Evolutionary conservation across 192 early-diverging fungal species (phyloP).

Genomic region (Funneliformis geosporum): DNA sequence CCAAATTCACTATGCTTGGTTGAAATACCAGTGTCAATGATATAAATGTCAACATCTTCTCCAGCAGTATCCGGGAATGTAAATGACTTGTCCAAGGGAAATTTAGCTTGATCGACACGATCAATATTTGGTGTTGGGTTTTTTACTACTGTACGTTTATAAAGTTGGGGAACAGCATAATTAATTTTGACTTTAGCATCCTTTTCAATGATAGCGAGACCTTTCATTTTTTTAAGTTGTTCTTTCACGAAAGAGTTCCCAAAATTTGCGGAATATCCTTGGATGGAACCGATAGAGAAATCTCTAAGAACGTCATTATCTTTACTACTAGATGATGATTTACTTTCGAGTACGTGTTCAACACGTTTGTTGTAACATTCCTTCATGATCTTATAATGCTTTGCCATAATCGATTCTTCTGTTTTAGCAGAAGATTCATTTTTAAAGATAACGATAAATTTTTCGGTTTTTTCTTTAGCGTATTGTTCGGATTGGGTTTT

Average conservation of each 20-base stretch:
- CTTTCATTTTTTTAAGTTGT: background rate
- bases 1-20: constrained; percentile 86
- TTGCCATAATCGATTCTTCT: background rate
- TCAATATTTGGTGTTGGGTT: background rate
- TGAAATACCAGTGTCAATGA: constrained; percentile 78
- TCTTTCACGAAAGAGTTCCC: no score
- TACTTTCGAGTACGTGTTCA: background rate
- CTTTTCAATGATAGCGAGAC: background rate
- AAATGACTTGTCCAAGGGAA: constrained; percentile 55
- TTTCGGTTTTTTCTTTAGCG: background rate
- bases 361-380: background rate
- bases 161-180: background rate
- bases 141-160: background rate
- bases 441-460: background rate
- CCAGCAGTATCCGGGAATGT: constrained; percentile 57
- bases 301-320: background rate
- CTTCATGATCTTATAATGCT: background rate
- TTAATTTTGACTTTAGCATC: background rate
- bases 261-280: background rate
- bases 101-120: constrained; percentile 22
- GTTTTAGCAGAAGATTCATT: background rate
- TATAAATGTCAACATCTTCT: constrained; percentile 38
- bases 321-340: background rate
- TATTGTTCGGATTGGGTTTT: no score
- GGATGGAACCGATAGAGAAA: background rate